phyloP scores from a whole-genome alignment of 129 eudicot genomes.

The Flaveria ramosissima region DNA sequence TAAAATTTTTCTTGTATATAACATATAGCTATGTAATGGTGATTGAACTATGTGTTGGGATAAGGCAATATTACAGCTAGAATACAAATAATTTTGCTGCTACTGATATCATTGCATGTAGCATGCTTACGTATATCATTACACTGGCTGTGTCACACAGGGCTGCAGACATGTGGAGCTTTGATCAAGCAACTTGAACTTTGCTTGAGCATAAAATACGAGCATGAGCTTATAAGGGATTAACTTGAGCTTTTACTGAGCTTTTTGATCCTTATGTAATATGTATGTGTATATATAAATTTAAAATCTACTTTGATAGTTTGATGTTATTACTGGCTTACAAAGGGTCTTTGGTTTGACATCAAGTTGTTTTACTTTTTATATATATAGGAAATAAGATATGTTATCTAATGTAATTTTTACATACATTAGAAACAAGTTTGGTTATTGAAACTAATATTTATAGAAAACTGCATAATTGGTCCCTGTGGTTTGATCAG shows the following conservation, averaged over 20 bases:
- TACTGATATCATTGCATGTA: not conserved
- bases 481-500: no score
- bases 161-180: not conserved
- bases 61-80: not conserved
- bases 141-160: conserved; percentile 11
- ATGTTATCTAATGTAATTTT: not conserved
- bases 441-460: not conserved
- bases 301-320: not conserved
- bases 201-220: not conserved
- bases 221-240: not conserved
- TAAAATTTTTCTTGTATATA: not conserved
- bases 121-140: conserved; percentile 2
- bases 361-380: not conserved
- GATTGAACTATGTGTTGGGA: not conserved
- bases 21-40: conserved; percentile 8
- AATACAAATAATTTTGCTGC: not conserved
- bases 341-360: not conserved
- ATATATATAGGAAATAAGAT: not conserved
- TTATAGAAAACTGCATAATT: not conserved
- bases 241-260: not conserved
- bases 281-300: not conserved
- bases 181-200: not conserved
- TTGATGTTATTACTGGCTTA: not conserved
- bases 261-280: not conserved
- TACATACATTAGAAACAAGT: not conserved